These are phyloP conservation scores for Trichophyton verrucosum DNA, from an alignment of 2,329 filamentous ascomycete genomes.

Conservation along the genomic window DNA sequence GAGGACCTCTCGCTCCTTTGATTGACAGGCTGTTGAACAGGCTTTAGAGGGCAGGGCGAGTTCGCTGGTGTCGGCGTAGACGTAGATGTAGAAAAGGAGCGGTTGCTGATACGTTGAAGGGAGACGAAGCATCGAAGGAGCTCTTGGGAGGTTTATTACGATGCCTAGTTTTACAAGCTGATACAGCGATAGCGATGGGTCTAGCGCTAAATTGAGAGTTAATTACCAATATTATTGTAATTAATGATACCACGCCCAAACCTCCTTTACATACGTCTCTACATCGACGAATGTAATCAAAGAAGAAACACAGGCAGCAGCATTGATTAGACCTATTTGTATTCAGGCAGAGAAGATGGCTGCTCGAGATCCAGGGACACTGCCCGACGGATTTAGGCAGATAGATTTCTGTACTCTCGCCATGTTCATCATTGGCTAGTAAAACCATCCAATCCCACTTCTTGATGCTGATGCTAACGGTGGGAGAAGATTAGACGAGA, in stretches of 20 bases:
- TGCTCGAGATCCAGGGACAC: background rate
- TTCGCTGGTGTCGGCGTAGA: background rate
- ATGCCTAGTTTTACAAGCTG: background rate
- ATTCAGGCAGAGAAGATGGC: background rate
- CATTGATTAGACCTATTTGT: background rate
- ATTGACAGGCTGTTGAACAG: background rate
- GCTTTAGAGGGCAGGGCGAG: background rate
- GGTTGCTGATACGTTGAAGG: background rate
- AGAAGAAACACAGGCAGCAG: background rate
- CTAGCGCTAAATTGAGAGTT: background rate
- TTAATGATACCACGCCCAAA: background rate
- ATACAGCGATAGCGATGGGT: background rate
- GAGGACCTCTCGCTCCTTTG: background rate
- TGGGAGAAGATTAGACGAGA: conserved; percentile 55
- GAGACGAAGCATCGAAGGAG: background rate
- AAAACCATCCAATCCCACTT: background rate
- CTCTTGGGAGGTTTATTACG: background rate
- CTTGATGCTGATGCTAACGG: background rate
- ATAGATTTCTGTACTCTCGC: conserved; percentile 49
- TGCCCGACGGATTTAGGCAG: background rate
- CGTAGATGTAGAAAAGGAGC: background rate
- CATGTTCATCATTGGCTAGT: conserved; percentile 52
- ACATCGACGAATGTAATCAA: background rate
- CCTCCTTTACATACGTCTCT: background rate
- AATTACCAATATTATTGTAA: background rate